Evolutionary conservation across 306 rosid genomes (phyloP), one percentile per base, ranked within the genome.

Genomic region (Vigna unguiculata): DNA sequence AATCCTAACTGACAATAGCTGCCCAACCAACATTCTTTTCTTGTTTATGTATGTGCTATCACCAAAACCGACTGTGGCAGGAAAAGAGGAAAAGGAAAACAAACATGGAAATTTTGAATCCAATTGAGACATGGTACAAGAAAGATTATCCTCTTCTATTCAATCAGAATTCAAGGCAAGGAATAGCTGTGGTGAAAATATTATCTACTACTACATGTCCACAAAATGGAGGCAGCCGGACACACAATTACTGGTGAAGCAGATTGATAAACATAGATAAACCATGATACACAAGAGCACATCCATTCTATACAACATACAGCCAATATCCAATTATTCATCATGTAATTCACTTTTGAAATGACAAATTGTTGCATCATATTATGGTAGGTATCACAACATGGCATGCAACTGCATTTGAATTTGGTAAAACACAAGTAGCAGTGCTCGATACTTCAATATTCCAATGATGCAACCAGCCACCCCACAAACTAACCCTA

Each of bases 401-500:
- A 74, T 21, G 81, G 36, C 67, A 73, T 58, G 49, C 11, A 65
- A 19, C 32, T 71, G 73, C 76, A 71, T 71, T 43, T 34, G 69
- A 69, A 63, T 12, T 36, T 36, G 53, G 13, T 28, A 80, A 51
- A 76, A 65, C 32, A 72, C 15, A 22, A 52, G 54, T 65, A 0
- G 2, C 57, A 25, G 57, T 67, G 38, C 54, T 63, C n/a, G 48
- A 81, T 53, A 36, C 46, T 72, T 54, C 62, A 69, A 46, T 48
- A 69, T 28, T 20, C 66, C 52, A 81, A 69, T 22, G 36, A 62
- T 72, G 78, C 78, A 70, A 48, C 53, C 63, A 61, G 47, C 55
- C 73, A 28, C 66, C 65, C 69, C 2, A 59, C 63, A 57, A 48
- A 65, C 76, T 72, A 77, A 11, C 41, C 69, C 78, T 80, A 77